These are phyloP conservation scores for Aureobasidium musti DNA, from an alignment of 2,329 filamentous ascomycete species.

Conservation along the genomic window DNA sequence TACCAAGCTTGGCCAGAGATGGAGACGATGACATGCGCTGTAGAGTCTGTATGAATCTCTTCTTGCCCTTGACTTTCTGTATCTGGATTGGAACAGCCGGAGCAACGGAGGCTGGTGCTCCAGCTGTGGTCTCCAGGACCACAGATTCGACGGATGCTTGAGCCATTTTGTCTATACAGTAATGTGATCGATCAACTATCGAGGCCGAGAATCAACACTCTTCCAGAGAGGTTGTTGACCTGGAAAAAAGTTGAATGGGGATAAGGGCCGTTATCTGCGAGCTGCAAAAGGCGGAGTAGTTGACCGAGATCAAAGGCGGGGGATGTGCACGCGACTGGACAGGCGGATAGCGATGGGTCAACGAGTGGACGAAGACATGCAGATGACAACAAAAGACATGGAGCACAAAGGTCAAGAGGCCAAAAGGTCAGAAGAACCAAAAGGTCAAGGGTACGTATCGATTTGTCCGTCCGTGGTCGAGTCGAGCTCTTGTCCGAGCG, in stretches of 20 bases:
- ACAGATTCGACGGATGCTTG: constrained; percentile 25
- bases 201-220: not conserved
- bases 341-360: constrained; percentile 15
- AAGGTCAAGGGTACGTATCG: constrained; percentile 14
- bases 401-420: constrained; percentile 20
- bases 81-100: constrained; percentile 8
- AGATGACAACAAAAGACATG: constrained; percentile 16
- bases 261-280: constrained; percentile 24
- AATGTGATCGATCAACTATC: not conserved
- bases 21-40: constrained; percentile 82
- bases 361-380: constrained; percentile 24
- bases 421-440: constrained; percentile 20
- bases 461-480: constrained; percentile 23
- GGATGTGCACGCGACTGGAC: constrained; percentile 23
- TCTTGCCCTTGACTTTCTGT: constrained; percentile 67
- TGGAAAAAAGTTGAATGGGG: constrained; percentile 3
- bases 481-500: constrained; percentile 15
- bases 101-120: not conserved
- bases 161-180: constrained; percentile 11
- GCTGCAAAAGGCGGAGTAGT: constrained; percentile 11
- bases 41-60: constrained; percentile 70
- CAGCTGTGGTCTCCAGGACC: constrained; percentile 17
- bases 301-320: constrained; percentile 4
- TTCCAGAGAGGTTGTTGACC: constrained; percentile 14
- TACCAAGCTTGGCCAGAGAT: constrained; percentile 65